A percentile compares a stretch with the other conserved stretches of the same genome.
phyloP scores from a whole-genome alignment of 352 stramenopile species.

The Phytophthora ohioensis region DNA sequence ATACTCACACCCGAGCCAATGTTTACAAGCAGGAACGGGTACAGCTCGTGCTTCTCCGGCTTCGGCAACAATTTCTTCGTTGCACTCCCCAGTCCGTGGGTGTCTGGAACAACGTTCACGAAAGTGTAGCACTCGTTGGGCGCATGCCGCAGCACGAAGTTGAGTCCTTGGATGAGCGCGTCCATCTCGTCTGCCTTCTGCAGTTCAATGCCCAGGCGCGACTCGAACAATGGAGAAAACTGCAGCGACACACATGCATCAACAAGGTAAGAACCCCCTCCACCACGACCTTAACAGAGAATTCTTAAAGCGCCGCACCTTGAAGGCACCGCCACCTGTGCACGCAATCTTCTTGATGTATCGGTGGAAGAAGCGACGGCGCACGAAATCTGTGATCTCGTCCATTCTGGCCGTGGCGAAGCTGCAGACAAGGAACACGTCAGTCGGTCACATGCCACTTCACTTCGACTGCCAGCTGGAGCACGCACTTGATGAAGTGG shows the following conservation, averaged over 20 bases:
- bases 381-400: conserved; percentile 72
- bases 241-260: conserved; percentile 24
- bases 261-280: conserved; percentile 1
- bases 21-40: conserved; percentile 98
- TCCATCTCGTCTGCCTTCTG: conserved; percentile 97
- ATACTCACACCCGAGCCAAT: conserved; percentile 98
- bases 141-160: conserved; percentile 95
- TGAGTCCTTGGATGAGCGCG: conserved; percentile 96
- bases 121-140: conserved; percentile 97
- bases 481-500: conserved; percentile 90
- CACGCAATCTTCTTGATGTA: conserved; percentile 91
- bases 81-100: conserved; percentile 59
- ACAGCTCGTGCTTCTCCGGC: conserved; percentile 63
- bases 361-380: conserved; percentile 87
- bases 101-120: conserved; percentile 77
- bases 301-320: conserved; percentile 50
- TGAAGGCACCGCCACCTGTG: conserved; percentile 97
- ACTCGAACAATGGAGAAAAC: conserved; percentile 86
- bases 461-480: background rate
- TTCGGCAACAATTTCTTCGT: conserved; percentile 76
- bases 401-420: conserved; percentile 81
- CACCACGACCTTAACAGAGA: background rate
- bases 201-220: conserved; percentile 93
- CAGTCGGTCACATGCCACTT: background rate
- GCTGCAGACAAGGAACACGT: conserved; percentile 39